Conservation (phyloP, 768 basidiomycete species). For the Psilocybe tampanensis region DNA sequence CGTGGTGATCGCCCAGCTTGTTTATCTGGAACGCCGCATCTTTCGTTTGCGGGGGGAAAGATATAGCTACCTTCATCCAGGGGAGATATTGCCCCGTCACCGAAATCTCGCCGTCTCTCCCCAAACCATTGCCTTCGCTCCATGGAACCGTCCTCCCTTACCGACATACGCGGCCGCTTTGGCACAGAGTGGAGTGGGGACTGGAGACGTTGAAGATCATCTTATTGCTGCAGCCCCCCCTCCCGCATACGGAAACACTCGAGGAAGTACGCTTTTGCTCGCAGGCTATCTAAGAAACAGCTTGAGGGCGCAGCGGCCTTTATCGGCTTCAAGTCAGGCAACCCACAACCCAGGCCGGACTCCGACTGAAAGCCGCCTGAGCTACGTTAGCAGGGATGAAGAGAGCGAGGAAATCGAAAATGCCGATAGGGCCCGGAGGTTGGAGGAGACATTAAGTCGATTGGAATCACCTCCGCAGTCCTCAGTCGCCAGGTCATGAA, state of each 20-base stretch:
- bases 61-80: constrained; percentile 59
- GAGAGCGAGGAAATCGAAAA: constrained; percentile 58
- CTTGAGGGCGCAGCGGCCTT: constrained; percentile 50
- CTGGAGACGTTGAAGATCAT: constrained; percentile 76
- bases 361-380: constrained; percentile 45
- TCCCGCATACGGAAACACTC: constrained; percentile 76
- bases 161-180: constrained; percentile 74
- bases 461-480: constrained; percentile 35
- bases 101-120: constrained; percentile 24
- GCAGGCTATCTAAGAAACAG: constrained; percentile 51
- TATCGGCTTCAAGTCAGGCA: constrained; percentile 35
- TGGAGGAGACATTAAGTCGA: constrained; percentile 59
- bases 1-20: constrained; percentile 48
- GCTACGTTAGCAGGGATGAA: constrained; percentile 56
- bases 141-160: constrained; percentile 72
- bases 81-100: constrained; percentile 50
- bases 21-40: constrained; percentile 66
- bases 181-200: constrained; percentile 67
- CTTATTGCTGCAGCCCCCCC: constrained; percentile 70
- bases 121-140: constrained; percentile 49
- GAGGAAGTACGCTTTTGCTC: constrained; percentile 67
- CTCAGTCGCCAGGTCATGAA: constrained; percentile 8
- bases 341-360: constrained; percentile 23
- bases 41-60: constrained; percentile 71
- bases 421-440: constrained; percentile 50